Percentiles rank a stretch among this genome's conserved stretches.
Conservation (phyloP, 148 eudicot species). For the Euryodendron excelsum region DNA sequence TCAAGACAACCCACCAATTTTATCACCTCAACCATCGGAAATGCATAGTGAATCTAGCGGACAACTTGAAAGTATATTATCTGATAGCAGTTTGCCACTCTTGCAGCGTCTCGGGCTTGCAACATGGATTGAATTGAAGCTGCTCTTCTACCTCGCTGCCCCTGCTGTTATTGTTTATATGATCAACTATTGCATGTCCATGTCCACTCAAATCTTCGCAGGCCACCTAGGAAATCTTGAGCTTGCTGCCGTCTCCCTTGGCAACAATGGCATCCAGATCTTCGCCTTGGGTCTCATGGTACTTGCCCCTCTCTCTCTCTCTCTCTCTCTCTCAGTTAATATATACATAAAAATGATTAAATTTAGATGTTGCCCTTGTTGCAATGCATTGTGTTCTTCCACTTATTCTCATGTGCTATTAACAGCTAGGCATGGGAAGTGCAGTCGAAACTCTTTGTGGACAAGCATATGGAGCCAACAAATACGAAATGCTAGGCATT, state of each 20-base stretch:
- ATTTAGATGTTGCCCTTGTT: not conserved
- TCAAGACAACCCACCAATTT: not conserved
- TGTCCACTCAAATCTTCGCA: slow-evolving; percentile 26
- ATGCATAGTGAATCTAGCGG: not conserved
- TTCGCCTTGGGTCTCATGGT: slow-evolving; percentile 35
- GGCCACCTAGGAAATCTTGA: slow-evolving; percentile 30
- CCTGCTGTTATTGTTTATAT: slow-evolving; percentile 18
- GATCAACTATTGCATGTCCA: slow-evolving; percentile 29
- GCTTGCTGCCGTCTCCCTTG: slow-evolving; percentile 31
- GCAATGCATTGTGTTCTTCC: too few relatives aligned
- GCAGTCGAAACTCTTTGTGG: slow-evolving; percentile 42
- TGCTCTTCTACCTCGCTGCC: slow-evolving; percentile 19
- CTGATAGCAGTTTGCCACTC: not conserved
- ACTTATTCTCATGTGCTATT: not conserved
- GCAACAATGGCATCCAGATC: slow-evolving; percentile 29
- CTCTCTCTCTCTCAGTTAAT: too few relatives aligned
- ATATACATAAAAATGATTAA: too few relatives aligned
- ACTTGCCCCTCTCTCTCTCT: not conserved
- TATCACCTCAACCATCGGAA: not conserved
- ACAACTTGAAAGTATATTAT: slow-evolving; percentile 11
- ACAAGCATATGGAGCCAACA: slow-evolving; percentile 36
- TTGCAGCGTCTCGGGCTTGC: not conserved
- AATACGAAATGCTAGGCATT: slow-evolving; percentile 33
- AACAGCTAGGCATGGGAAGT: slow-evolving; percentile 41
- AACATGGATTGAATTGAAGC: slow-evolving; percentile 18